Percentiles rank a stretch among this genome's conserved stretches.
These are phyloP conservation scores for Penicillium thymicola DNA, from an alignment of 2,329 filamentous ascomycete species.

Conservation along the genomic window DNA sequence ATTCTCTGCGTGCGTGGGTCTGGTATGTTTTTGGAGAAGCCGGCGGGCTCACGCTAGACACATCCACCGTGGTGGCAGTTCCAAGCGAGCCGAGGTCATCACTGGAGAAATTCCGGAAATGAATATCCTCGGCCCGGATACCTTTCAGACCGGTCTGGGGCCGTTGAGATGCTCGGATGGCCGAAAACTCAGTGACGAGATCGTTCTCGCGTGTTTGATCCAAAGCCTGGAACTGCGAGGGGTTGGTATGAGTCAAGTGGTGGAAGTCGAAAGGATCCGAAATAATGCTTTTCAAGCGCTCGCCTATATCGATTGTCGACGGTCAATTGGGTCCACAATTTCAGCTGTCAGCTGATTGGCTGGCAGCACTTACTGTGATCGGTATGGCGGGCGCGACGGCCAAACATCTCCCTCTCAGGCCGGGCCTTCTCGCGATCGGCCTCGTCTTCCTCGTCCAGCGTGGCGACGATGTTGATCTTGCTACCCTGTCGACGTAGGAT, in stretches of 20 bases:
- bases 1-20: constrained; percentile 28
- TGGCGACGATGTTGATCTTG: constrained; percentile 44
- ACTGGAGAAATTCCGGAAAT: constrained; percentile 35
- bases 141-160: constrained; percentile 50
- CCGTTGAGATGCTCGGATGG: constrained; percentile 52
- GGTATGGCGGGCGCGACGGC: constrained; percentile 33
- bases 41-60: constrained; percentile 30
- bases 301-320: constrained; percentile 28
- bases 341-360: not conserved
- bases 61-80: constrained; percentile 23
- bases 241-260: constrained; percentile 59
- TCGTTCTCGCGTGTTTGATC: constrained; percentile 52
- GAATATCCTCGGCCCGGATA: constrained; percentile 51
- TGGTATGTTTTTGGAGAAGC: constrained; percentile 28
- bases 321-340: constrained; percentile 1
- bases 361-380: constrained; percentile 35
- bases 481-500: constrained; percentile 48
- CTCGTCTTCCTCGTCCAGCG: constrained; percentile 42
- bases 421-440: constrained; percentile 31
- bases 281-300: constrained; percentile 50
- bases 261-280: constrained; percentile 64
- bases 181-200: constrained; percentile 53
- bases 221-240: constrained; percentile 52
- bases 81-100: constrained; percentile 28
- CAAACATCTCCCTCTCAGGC: constrained; percentile 35